Evolutionary conservation across 2,329 filamentous ascomycete genomes (phyloP).

Genomic region (Cytospora piceicola): DNA sequence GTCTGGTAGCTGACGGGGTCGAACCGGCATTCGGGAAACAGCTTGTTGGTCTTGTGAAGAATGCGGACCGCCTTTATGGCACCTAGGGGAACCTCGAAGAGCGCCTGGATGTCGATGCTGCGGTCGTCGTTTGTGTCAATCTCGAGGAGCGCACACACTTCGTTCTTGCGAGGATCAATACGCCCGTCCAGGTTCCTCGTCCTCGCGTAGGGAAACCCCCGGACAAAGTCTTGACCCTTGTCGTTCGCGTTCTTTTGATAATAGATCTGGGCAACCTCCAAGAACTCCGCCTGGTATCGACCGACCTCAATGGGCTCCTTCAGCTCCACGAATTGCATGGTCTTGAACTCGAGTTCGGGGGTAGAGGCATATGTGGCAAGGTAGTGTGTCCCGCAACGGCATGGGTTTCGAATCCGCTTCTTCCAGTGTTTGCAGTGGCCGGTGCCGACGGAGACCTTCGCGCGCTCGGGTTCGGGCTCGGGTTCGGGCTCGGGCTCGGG

Average conservation of each 20-base stretch:
- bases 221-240: slow-evolving; percentile 43
- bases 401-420: slow-evolving; percentile 26
- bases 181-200: slow-evolving; percentile 42
- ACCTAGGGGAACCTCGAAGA: slow-evolving; percentile 47
- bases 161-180: slow-evolving; percentile 47
- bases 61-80: slow-evolving; percentile 46
- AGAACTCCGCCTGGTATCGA: slow-evolving; percentile 28
- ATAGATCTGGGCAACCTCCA: slow-evolving; percentile 47
- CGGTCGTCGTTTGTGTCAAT: slow-evolving; percentile 43
- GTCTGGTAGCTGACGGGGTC: slow-evolving; percentile 32
- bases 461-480: neutral
- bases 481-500: neutral
- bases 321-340: slow-evolving; percentile 34
- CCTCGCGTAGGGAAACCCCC: slow-evolving; percentile 46
- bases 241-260: slow-evolving; percentile 40
- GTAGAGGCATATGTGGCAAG: slow-evolving; percentile 24
- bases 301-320: slow-evolving; percentile 32
- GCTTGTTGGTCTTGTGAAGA: slow-evolving; percentile 60
- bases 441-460: neutral
- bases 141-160: slow-evolving; percentile 49
- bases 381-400: slow-evolving; percentile 19
- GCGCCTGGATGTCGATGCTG: slow-evolving; percentile 40
- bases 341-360: slow-evolving; percentile 19
- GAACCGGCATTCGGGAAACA: slow-evolving; percentile 47
- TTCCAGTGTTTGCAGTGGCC: slow-evolving; percentile 17